phyloP scores from a whole-genome alignment of 345 rosid species.

The Bruguiera sexangula region DNA sequence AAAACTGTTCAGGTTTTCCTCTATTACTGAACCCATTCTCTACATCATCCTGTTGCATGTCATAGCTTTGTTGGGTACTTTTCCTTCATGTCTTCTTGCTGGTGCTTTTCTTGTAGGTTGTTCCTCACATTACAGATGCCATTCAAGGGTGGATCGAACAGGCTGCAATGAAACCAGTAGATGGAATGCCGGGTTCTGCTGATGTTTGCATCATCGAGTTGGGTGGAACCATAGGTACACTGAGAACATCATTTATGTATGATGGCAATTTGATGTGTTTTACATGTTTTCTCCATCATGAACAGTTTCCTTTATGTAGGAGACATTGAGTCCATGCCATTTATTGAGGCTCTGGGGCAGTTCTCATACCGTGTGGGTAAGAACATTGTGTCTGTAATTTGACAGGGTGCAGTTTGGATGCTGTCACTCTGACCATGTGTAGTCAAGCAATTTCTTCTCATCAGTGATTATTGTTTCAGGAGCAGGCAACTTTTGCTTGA shows the following conservation, averaged over 20 bases:
- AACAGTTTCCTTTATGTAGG: conserved; percentile 45
- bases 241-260: not conserved
- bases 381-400: conserved; percentile 12
- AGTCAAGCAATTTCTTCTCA: not conserved
- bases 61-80: not conserved
- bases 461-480: conserved; percentile 45
- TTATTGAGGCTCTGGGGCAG: conserved; percentile 95
- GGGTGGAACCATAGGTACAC: conserved; percentile 93
- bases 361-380: conserved; percentile 93
- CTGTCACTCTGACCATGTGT: not conserved
- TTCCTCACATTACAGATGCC: conserved; percentile 94
- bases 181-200: conserved; percentile 71
- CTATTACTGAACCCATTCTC: not conserved
- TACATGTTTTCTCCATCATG: conserved; percentile 9
- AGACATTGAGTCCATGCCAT: conserved; percentile 98
- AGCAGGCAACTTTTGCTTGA: conserved; percentile 78
- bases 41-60: conserved; percentile 7
- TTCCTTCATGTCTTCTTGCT: not conserved
- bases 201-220: conserved; percentile 98
- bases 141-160: conserved; percentile 97
- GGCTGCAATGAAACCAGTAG: conserved; percentile 76
- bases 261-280: conserved; percentile 5
- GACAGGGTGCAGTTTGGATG: not conserved
- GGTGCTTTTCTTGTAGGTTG: conserved; percentile 48
- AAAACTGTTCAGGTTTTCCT: conserved; percentile 86